phyloP scores from a whole-genome alignment of 495 filamentous ascomycete genomes.

The Talaromyces thailandensis region DNA sequence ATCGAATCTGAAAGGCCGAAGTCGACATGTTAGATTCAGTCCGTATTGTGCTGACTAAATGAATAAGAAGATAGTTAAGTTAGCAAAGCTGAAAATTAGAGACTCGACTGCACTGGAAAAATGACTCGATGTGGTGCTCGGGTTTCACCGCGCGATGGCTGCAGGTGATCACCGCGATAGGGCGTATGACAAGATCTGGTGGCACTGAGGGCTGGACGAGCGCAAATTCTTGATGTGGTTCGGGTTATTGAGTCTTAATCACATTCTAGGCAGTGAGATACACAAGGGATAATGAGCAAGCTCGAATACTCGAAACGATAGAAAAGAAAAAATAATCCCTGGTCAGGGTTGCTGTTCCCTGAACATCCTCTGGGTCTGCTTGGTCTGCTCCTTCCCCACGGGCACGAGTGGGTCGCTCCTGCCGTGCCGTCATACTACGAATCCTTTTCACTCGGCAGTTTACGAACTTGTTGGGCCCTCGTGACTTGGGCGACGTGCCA shows the following conservation, averaged over 20 bases:
- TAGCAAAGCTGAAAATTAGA: not conserved
- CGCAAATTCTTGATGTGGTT: not conserved
- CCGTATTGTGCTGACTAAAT: not conserved
- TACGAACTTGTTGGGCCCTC: not conserved
- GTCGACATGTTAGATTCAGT: not conserved
- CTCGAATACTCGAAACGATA: not conserved
- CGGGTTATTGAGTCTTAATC: not conserved
- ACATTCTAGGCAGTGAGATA: not conserved
- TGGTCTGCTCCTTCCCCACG: not conserved
- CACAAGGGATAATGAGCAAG: not conserved
- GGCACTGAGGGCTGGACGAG: not conserved
- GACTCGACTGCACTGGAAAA: not conserved
- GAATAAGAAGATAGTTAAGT: not conserved
- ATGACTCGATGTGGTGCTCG: not conserved
- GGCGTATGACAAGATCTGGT: not conserved
- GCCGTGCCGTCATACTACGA: not conserved
- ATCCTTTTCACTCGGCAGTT: too few species aligned
- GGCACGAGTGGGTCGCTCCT: not conserved
- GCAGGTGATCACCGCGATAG: not conserved
- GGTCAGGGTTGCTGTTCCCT: too few species aligned
- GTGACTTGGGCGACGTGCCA: not conserved
- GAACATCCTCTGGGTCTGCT: too few species aligned
- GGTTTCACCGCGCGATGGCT: not conserved
- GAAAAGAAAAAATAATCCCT: too few species aligned
- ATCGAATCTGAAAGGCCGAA: not conserved